Evolutionary conservation across 2,329 filamentous ascomycete genomes (phyloP).

Genomic region (Aspergillus clavatus): DNA sequence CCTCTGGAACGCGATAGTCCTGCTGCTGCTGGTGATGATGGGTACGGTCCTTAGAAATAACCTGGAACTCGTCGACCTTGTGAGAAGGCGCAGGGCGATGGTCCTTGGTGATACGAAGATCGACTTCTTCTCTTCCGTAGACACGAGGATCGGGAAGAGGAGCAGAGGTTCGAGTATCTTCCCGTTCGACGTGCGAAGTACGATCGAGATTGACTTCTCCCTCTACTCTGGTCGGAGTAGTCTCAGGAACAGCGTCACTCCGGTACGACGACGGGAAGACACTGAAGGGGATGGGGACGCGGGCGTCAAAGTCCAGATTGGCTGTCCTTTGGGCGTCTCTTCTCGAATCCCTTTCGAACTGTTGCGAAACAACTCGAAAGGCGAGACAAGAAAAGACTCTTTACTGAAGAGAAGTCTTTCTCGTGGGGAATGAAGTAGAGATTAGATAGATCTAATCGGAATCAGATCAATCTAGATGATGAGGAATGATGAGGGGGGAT

Average conservation of each 20-base stretch:
- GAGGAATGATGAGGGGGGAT: no score
- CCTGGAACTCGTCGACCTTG: constrained; percentile 9
- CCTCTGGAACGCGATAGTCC: constrained; percentile 39
- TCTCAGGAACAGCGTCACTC: constrained; percentile 63
- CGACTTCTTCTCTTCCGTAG: constrained; percentile 80
- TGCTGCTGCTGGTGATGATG: constrained; percentile 22
- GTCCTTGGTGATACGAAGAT: constrained; percentile 59
- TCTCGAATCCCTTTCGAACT: constrained; percentile 59
- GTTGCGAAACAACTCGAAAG: constrained; percentile 44
- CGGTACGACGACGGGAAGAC: constrained; percentile 99
- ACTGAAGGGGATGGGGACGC: constrained; percentile 98
- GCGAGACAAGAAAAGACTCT: constrained; percentile 47
- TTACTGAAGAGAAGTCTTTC: constrained; percentile 34
- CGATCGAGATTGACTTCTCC: constrained; percentile 74
- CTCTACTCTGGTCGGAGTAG: constrained; percentile 77
- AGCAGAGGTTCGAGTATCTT: constrained; percentile 77
- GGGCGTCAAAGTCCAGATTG: constrained; percentile 99
- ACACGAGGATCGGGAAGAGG: constrained; percentile 61
- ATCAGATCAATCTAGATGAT: constrained; percentile 19
- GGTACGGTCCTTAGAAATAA: constrained; percentile 32
- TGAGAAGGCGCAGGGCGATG: constrained; percentile 5
- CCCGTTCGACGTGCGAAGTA: constrained; percentile 87
- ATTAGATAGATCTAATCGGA: constrained; percentile 19
- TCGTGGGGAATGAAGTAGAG: constrained; percentile 21
- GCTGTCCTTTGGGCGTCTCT: constrained; percentile 71